These are phyloP conservation scores for Manihot esculenta DNA, from an alignment of 441 rosid genomes.

Conservation along the genomic window DNA sequence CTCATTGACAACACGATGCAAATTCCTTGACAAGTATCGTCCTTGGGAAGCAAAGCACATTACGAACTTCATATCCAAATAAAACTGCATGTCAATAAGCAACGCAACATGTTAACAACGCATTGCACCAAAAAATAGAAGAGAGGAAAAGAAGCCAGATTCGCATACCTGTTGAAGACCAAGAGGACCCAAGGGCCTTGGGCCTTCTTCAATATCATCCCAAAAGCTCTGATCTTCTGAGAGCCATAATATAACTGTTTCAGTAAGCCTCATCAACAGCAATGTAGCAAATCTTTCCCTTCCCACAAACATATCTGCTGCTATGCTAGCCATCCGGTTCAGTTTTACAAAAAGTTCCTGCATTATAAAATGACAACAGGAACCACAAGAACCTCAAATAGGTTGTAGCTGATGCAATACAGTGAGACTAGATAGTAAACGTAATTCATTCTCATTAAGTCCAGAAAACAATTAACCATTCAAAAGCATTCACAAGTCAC, in stretches of 20 bases:
- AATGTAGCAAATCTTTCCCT: constrained; percentile 93
- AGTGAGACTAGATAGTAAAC: neutral
- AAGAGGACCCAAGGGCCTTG: constrained; percentile 84
- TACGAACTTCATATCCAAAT: constrained; percentile 95
- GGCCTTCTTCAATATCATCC: constrained; percentile 98
- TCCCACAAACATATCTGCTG: constrained; percentile 97
- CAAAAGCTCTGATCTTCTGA: constrained; percentile 96
- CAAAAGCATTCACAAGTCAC: neutral
- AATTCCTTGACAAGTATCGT: constrained; percentile 91
- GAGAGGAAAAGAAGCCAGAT: constrained; percentile 22
- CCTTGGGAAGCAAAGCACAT: constrained; percentile 96
- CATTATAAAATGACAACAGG: constrained; percentile 18
- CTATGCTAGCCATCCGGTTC: constrained; percentile 79
- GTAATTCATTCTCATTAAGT: neutral
- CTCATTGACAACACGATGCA: constrained; percentile 86
- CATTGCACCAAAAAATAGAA: constrained; percentile 1
- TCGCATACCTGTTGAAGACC: constrained; percentile 79
- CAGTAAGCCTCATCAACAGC: constrained; percentile 92
- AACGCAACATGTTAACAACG: constrained; percentile 15
- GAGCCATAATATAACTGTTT: constrained; percentile 94
- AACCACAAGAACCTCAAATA: constrained; percentile 11
- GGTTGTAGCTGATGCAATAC: neutral
- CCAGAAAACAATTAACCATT: neutral
- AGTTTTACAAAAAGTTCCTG: constrained; percentile 92
- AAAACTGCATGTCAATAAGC: constrained; percentile 53